These are phyloP conservation scores for Fusarium marasasianum DNA, from an alignment of 2,329 filamentous ascomycete genomes.

Conservation along the genomic window DNA sequence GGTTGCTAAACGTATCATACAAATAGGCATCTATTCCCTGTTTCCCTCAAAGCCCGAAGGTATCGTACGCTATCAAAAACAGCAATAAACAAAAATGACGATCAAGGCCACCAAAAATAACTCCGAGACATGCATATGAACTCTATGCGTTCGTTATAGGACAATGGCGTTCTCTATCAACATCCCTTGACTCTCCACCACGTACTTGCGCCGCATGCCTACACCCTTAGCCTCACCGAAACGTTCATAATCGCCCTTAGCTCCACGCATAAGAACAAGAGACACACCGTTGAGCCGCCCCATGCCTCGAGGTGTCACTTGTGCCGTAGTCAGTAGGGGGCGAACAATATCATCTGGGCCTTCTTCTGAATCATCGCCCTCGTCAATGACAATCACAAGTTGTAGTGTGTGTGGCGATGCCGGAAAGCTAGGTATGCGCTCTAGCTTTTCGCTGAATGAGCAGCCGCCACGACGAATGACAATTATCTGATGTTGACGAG, in stretches of 20 bases:
- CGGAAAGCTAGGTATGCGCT: conserved; percentile 82
- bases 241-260: conserved; percentile 66
- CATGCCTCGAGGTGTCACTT: conserved; percentile 76
- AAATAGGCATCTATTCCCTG: neutral
- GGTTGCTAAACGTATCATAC: neutral
- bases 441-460: conserved; percentile 83
- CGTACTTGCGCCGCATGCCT: conserved; percentile 81
- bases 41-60: neutral
- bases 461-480: conserved; percentile 85
- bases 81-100: neutral
- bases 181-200: conserved; percentile 82
- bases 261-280: conserved; percentile 84
- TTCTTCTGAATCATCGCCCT: conserved; percentile 49
- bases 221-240: conserved; percentile 72
- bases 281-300: conserved; percentile 77
- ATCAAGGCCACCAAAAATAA: conserved; percentile 23
- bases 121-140: conserved; percentile 37
- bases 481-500: conserved; percentile 76
- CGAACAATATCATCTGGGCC: conserved; percentile 49
- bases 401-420: conserved; percentile 72
- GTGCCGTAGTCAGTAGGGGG: conserved; percentile 79
- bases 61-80: neutral
- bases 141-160: conserved; percentile 42
- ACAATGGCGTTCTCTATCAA: conserved; percentile 83
- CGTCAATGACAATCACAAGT: conserved; percentile 81